Evolutionary conservation across 2,329 filamentous ascomycete genomes (phyloP).

Genomic region (Lachnellula cervina): DNA sequence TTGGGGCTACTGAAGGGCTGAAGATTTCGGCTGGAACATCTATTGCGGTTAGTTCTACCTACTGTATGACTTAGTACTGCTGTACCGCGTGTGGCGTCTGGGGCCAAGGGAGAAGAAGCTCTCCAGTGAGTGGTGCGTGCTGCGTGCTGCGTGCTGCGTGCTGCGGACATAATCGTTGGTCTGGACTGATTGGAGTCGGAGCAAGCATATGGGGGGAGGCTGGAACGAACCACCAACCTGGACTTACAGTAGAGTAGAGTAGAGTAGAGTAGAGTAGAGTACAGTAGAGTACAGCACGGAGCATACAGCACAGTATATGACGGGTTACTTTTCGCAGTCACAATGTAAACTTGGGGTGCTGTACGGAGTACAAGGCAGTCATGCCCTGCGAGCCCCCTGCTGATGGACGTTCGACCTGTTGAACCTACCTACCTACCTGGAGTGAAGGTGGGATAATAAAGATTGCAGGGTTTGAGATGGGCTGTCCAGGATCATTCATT

Average conservation of each 20-base stretch:
- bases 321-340: no score
- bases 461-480: slow-evolving; percentile 11
- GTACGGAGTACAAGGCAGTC: not conserved
- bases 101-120: slow-evolving; percentile 1
- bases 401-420: not conserved
- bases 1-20: slow-evolving; percentile 10
- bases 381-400: not conserved
- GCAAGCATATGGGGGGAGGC: not conserved
- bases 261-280: no score
- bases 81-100: slow-evolving; percentile 1
- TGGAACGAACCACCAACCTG: no score
- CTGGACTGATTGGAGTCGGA: slow-evolving; percentile 1
- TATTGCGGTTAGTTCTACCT: slow-evolving; percentile 9
- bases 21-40: slow-evolving; percentile 11
- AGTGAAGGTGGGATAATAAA: slow-evolving; percentile 9
- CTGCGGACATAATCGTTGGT: not conserved
- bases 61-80: not conserved
- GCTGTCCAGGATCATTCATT: not conserved
- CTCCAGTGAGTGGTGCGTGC: not conserved
- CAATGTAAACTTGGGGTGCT: no score
- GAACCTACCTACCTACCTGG: no score
- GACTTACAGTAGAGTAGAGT: no score
- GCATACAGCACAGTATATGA: no score
- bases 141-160: not conserved
- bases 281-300: no score